Conservation (phyloP, 495 filamentous ascomycete species). For the Talaromyces ruber region DNA sequence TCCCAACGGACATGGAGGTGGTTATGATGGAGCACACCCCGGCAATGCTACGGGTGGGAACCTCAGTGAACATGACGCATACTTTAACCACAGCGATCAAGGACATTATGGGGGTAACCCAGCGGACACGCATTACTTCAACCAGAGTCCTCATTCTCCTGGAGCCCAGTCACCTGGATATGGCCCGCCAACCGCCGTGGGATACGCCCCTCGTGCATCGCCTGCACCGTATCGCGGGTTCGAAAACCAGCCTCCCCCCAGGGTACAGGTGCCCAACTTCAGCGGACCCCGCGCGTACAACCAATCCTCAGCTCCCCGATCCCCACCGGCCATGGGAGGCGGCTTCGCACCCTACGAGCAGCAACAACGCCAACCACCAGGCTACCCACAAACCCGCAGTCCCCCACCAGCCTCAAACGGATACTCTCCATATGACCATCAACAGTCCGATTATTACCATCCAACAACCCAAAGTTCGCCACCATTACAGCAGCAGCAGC, state of each 20-base stretch:
- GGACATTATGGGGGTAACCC: not conserved
- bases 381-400: not conserved
- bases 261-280: not conserved
- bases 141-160: conserved; percentile 4
- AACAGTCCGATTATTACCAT: not conserved
- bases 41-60: not conserved
- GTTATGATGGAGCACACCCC: not conserved
- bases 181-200: conserved; percentile 18
- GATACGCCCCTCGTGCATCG: conserved; percentile 12
- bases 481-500: too few species aligned
- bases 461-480: not conserved
- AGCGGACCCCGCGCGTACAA: conserved; percentile 2
- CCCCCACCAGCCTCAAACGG: not conserved
- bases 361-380: not conserved
- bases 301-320: not conserved
- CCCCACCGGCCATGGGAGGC: not conserved
- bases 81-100: not conserved
- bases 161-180: conserved; percentile 1
- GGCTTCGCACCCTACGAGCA: not conserved
- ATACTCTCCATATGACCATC: conserved; percentile 2
- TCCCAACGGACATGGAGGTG: not conserved
- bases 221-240: conserved; percentile 5
- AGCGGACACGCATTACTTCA: not conserved
- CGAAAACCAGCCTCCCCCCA: conserved; percentile 2
- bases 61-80: not conserved